Base-by-base conservation (phyloP, 1,139 yeast species). In the Saccharomycopsis crataegensis region DNA sequence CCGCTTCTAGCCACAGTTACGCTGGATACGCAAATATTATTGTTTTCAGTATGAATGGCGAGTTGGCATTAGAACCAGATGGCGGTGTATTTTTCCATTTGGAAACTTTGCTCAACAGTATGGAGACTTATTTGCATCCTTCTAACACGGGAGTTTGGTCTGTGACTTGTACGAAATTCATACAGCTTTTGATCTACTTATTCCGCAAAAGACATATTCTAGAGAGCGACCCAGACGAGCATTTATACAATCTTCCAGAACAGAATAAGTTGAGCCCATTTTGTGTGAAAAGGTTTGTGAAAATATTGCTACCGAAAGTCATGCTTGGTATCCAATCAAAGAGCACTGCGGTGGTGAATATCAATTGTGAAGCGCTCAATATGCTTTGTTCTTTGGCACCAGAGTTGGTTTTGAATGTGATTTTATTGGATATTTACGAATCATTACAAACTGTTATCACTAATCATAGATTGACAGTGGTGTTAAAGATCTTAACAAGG, bases 61-160 rank as follows among this genome's bases (percentile, higher is more conserved):
- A 74, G 11, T 63, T 68, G 42, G 69, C 73, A 1, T 61, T 70
- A 9, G 71, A 62, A 6, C 42, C 47, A 8, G 62, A 67, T 5
- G 76, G 70, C n/a, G 79, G 79, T 2, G 75, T 84, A 12, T 65
- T 86, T 60, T 78, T 74, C 11, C 72, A 76, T 44, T 62, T 93
- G 14, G 73, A 74, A 43, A 75, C 80, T 0, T 69, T 87, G 45
- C 64, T 85, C 33, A 82, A 83, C 58, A 82, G 96, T 0, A 73
- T 90, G n/a, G 85, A 81, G 59, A 87, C 96, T 41, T 88, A 84
- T 67, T 83, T 83, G 11, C 97, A 93, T 68, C 99, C 99, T 4
- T 90, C 98, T 0, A 91, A 91, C 65, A 69, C 76, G 17, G 98
- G 97, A 0, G 77, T 78, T 28, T 91, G 99, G 98, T 31, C 57